Base-by-base conservation (phyloP, 768 basidiomycete species). In the Panellus pusillus region DNA sequence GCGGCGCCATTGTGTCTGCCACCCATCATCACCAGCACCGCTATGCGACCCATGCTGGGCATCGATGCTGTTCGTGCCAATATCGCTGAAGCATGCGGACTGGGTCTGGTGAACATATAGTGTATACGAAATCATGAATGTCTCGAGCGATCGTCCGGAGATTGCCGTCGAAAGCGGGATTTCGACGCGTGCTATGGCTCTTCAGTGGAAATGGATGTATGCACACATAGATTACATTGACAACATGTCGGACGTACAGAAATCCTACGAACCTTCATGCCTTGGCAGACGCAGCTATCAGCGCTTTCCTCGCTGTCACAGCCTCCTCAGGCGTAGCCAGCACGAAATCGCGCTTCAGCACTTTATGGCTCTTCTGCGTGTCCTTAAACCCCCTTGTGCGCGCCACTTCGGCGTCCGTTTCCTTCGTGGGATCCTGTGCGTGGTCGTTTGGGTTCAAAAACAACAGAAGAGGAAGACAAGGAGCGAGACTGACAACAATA, bases 1-100 rank as follows among this genome's bases (percentile, higher is more conserved):
- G 69, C 71, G 0, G 74, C 79, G 7, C 84, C 88, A 6, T 74
- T 83, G 4, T 90, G 87, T 63, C 68, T 90, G 44, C 80, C 83
- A 0, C 82, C 86, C 0, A 80, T 90, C 44, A 65, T 89, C 54
- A 85, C 86, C 4, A 74, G 80, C 53, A 65, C 74, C 17, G 64
- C 71, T 51, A 75, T 82, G 78, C 70, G 61, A 14, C 74, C 75
- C 0, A 68, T 72, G 1, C 79, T 81, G 61, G 87, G 88, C 0
- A 73, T 88, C 9, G 79, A 82, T 20, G 67, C 74, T 20, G 67
- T 87, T 19, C 75, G 85, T 62, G 66, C 68, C 63, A 86, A 80
- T 60, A 84, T 90, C 17, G 67, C 70, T 9, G 78, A 84, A 36
- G 85, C 79, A 14, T 88, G 86, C 70, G 79, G 74, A 32, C 51